Evolutionary conservation across 768 basidiomycete genomes (phyloP).

Genomic region (Calvatia gigantea): DNA sequence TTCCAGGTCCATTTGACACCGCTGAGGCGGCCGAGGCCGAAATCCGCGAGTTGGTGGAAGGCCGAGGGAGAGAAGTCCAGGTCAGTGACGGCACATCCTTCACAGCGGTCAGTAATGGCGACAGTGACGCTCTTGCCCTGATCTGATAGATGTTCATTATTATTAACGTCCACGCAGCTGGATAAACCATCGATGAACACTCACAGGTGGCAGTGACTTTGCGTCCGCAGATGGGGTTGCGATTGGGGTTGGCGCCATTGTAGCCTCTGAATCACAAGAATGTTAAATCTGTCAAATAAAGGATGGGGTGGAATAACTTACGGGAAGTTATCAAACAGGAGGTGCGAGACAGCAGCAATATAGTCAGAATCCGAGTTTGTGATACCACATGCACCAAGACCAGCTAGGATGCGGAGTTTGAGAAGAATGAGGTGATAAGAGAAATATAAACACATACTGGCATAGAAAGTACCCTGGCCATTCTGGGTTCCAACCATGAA

Average conservation of each 20-base stretch:
- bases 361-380: slow-evolving; percentile 45
- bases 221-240: slow-evolving; percentile 67
- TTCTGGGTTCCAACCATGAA: slow-evolving; percentile 45
- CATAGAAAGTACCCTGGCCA: slow-evolving; percentile 58
- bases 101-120: slow-evolving; percentile 60
- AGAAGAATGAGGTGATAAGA: slow-evolving; percentile 8
- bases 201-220: slow-evolving; percentile 47
- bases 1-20: slow-evolving; percentile 49
- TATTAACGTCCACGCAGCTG: slow-evolving; percentile 1
- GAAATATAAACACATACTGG: slow-evolving; percentile 26
- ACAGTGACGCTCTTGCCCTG: slow-evolving; percentile 46
- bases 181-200: slow-evolving; percentile 20
- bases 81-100: slow-evolving; percentile 43
- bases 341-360: slow-evolving; percentile 57
- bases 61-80: slow-evolving; percentile 65
- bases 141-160: slow-evolving; percentile 33
- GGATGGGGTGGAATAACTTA: slow-evolving; percentile 28
- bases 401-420: slow-evolving; percentile 32
- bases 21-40: slow-evolving; percentile 46
- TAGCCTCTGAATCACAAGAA: slow-evolving; percentile 58
- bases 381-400: slow-evolving; percentile 64
- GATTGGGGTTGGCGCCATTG: slow-evolving; percentile 60
- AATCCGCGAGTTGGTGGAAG: slow-evolving; percentile 45
- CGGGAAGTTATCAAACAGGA: slow-evolving; percentile 59
- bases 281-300: slow-evolving; percentile 1